Conservation (phyloP, 805 yeast species). For the Yueomyces sp. region DNA sequence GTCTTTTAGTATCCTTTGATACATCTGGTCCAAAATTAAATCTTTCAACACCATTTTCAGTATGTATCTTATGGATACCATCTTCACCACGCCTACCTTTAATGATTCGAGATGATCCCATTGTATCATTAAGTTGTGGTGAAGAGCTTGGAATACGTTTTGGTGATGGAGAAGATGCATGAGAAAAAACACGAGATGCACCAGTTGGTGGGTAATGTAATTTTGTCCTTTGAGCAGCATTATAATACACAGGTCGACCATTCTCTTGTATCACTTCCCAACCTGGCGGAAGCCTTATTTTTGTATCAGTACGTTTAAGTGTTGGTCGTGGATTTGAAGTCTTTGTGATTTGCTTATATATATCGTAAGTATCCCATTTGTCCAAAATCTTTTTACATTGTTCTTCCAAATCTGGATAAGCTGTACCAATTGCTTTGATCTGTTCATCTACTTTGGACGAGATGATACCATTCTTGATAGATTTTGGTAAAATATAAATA, state of each 20-base stretch:
- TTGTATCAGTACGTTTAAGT: neutral
- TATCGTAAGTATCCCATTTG: conserved; percentile 61
- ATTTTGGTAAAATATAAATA: conserved; percentile 49
- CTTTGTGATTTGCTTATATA: conserved; percentile 81
- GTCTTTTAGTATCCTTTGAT: conserved; percentile 20
- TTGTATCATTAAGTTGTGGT: neutral
- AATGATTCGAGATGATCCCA: too few relatives aligned
- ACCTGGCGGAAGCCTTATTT: conserved; percentile 20
- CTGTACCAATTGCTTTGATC: conserved; percentile 24
- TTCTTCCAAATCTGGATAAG: conserved; percentile 16
- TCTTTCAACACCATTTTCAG: neutral
- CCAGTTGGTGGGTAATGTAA: conserved; percentile 20
- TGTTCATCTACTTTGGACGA: conserved; percentile 60
- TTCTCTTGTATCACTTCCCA: conserved; percentile 25
- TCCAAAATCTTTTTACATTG: conserved; percentile 32
- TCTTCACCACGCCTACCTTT: neutral
- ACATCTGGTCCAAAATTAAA: conserved; percentile 11
- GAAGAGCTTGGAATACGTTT: neutral
- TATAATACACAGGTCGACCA: conserved; percentile 23
- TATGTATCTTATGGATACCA: neutral
- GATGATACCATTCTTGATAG: conserved; percentile 66
- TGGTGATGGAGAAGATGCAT: neutral
- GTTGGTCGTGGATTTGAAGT: neutral
- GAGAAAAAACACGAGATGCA: conserved; percentile 3
- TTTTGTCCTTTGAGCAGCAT: conserved; percentile 19